phyloP scores from a whole-genome alignment of 805 yeast species.

The Candida sithepensis region DNA sequence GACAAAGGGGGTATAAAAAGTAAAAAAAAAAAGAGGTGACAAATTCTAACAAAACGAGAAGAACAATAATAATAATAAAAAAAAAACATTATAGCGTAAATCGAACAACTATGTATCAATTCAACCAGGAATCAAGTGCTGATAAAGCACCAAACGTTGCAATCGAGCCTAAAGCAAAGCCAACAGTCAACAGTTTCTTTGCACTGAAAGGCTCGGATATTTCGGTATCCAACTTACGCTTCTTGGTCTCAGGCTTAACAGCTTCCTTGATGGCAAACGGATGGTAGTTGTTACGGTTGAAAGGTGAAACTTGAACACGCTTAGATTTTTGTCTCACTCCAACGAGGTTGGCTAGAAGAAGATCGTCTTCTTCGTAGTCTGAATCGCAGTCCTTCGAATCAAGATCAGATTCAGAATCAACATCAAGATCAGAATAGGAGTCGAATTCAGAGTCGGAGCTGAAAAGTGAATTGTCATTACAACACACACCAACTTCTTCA shows the following conservation, averaged over 20 bases:
- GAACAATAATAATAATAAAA: not conserved
- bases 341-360: too few relatives aligned
- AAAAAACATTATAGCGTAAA: not conserved
- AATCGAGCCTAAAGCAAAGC: conserved; percentile 20
- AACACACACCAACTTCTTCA: not conserved
- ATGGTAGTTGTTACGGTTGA: not conserved
- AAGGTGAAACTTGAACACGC: not conserved
- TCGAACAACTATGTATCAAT: not conserved
- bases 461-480: too few relatives aligned
- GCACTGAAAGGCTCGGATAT: not conserved
- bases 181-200: conserved; percentile 13
- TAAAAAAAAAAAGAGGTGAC: too few relatives aligned
- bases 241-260: not conserved
- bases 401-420: conserved; percentile 2
- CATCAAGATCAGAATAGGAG: not conserved
- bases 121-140: conserved; percentile 18
- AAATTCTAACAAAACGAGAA: not conserved
- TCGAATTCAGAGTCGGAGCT: not conserved
- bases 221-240: not conserved
- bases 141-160: conserved; percentile 24
- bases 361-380: too few relatives aligned
- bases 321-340: not conserved
- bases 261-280: not conserved
- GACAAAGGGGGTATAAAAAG: not conserved
- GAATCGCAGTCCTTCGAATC: conserved; percentile 8